A percentile compares a stretch with the other conserved stretches of the same genome.
These are phyloP conservation scores for Yarrowia phangngaensis DNA, from an alignment of 805 yeast species.

Conservation along the genomic window DNA sequence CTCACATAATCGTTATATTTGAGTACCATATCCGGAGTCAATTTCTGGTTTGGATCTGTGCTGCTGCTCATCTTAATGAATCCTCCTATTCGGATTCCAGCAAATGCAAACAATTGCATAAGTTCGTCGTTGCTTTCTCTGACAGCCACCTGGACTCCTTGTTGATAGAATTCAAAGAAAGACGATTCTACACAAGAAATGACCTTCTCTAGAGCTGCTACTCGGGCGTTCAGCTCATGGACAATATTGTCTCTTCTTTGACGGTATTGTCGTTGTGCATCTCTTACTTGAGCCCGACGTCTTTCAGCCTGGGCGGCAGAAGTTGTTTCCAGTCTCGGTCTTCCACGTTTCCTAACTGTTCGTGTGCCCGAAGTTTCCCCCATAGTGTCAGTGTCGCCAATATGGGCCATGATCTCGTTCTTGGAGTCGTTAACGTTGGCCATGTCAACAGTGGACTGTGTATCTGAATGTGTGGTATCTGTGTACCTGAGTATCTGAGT, in stretches of 20 bases:
- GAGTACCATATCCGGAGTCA: constrained; percentile 16
- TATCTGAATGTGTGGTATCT: no score
- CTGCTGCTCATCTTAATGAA: constrained; percentile 14
- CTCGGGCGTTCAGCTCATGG: constrained; percentile 26
- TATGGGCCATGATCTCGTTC: no score
- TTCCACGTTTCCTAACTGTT: constrained; percentile 29
- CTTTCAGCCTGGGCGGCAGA: constrained; percentile 28
- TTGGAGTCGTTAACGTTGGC: no score
- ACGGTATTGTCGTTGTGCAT: constrained; percentile 31
- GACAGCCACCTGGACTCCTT: constrained; percentile 28
- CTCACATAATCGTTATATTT: constrained; percentile 22
- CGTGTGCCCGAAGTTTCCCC: no score
- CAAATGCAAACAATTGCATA: constrained; percentile 28
- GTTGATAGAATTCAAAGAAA: constrained; percentile 28
- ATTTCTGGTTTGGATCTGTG: constrained; percentile 13
- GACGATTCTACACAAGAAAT: constrained; percentile 25
- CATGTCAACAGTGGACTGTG: no score
- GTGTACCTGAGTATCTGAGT: no score
- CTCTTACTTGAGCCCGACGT: constrained; percentile 30
- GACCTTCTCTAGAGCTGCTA: constrained; percentile 22
- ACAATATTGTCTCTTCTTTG: constrained; percentile 29
- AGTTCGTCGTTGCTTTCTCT: constrained; percentile 27
- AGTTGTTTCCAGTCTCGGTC: constrained; percentile 28
- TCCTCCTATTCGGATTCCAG: constrained; percentile 28
- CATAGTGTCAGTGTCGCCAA: no score